Conservation (phyloP, 2,329 filamentous ascomycete species). For the Trichoderma polysporum region DNA sequence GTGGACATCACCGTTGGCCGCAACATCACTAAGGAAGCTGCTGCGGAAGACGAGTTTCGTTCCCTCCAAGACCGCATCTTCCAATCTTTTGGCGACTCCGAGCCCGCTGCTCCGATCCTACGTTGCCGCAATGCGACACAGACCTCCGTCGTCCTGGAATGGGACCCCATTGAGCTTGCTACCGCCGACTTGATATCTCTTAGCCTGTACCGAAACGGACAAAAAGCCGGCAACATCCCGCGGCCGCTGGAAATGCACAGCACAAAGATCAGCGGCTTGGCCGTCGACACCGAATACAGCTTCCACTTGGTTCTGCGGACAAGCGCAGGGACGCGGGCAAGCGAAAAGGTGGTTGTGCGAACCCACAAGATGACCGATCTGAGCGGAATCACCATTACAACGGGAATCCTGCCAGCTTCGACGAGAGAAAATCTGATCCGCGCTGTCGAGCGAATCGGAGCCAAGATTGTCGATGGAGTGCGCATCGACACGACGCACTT, state of each 20-base stretch:
- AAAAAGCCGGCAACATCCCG: slow-evolving; percentile 94
- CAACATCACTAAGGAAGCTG: slow-evolving; percentile 75
- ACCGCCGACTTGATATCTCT: slow-evolving; percentile 89
- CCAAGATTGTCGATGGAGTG: slow-evolving; percentile 84
- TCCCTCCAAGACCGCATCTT: slow-evolving; percentile 87
- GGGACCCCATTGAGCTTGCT: slow-evolving; percentile 91
- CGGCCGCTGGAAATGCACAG: slow-evolving; percentile 82
- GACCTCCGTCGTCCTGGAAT: slow-evolving; percentile 96
- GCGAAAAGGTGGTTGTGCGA: slow-evolving; percentile 78
- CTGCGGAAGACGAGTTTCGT: slow-evolving; percentile 73
- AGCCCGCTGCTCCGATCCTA: slow-evolving; percentile 74
- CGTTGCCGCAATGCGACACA: slow-evolving; percentile 96
- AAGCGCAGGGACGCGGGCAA: slow-evolving; percentile 81
- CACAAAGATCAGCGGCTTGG: slow-evolving; percentile 94
- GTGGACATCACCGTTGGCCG: slow-evolving; percentile 95
- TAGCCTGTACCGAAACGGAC: slow-evolving; percentile 90
- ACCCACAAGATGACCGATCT: slow-evolving; percentile 99
- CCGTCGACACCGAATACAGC: slow-evolving; percentile 93
- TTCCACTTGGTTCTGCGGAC: slow-evolving; percentile 93
- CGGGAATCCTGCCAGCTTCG: slow-evolving; percentile 75
- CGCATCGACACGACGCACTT: slow-evolving; percentile 98
- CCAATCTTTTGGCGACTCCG: slow-evolving; percentile 76
- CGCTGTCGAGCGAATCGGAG: slow-evolving; percentile 85
- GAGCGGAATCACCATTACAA: slow-evolving; percentile 90
- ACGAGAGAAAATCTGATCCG: slow-evolving; percentile 70